A percentile compares a stretch with the other conserved stretches of the same genome.
Conservation (phyloP, 2,329 filamentous ascomycete genomes). For the Hysterium pulicare region DNA sequence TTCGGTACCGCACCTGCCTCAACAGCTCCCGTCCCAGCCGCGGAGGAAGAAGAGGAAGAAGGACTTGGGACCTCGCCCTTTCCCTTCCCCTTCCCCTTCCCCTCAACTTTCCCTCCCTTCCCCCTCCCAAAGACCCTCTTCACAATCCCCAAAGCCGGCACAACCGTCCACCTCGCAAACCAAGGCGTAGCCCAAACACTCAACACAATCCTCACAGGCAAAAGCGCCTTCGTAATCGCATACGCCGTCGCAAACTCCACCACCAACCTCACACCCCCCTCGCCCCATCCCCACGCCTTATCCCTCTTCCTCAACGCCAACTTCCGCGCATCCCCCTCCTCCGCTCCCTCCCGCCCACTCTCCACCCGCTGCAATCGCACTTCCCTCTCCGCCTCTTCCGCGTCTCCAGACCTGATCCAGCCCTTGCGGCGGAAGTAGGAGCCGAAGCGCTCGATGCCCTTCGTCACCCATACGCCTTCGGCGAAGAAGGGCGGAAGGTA, state of each 20-base stretch:
- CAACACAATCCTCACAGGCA: constrained; percentile 71
- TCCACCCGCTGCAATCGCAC: no score
- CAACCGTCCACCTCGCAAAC: constrained; percentile 61
- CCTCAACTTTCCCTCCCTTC: constrained; percentile 12
- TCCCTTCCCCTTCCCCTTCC: no score
- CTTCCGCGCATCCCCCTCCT: constrained; percentile 8
- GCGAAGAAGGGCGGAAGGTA: constrained; percentile 62
- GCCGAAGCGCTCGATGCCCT: constrained; percentile 71
- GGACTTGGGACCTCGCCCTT: no score
- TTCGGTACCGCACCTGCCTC: constrained; percentile 30
- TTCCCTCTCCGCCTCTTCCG: constrained; percentile 43
- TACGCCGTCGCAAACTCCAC: constrained; percentile 82
- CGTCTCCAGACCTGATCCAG: constrained; percentile 64
- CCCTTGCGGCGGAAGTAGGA: constrained; percentile 73
- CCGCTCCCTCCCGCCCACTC: constrained; percentile 12
- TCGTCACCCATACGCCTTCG: constrained; percentile 53
- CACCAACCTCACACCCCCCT: constrained; percentile 52
- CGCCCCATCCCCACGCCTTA: constrained; percentile 37
- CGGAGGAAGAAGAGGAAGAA: constrained; percentile 16
- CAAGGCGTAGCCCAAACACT: constrained; percentile 90
- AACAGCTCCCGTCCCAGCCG: constrained; percentile 32
- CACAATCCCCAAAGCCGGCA: constrained; percentile 28
- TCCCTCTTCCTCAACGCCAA: constrained; percentile 29
- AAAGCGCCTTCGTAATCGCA: constrained; percentile 79
- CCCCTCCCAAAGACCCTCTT: constrained; percentile 37